phyloP scores from a whole-genome alignment of 345 rosid species.

The Mangifera indica region DNA sequence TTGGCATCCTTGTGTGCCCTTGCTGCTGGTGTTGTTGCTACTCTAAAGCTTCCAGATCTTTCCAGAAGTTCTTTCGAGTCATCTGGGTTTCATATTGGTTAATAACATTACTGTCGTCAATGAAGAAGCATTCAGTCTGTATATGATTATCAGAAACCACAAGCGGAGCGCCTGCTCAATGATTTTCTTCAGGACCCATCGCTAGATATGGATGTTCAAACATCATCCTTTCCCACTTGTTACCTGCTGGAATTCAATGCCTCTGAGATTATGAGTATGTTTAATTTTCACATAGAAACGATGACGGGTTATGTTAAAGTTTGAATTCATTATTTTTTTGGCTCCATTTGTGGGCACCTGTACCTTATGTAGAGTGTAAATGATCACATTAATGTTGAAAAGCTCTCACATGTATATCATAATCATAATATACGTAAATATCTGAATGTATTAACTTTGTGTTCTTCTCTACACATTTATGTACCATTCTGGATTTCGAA shows the following conservation, averaged over 20 bases:
- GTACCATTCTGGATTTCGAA: background rate
- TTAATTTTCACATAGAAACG: constrained; percentile 21
- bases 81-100: constrained; percentile 81
- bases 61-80: constrained; percentile 59
- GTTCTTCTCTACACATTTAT: background rate
- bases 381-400: constrained; percentile 16
- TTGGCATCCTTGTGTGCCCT: constrained; percentile 72
- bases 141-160: constrained; percentile 11
- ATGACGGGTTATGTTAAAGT: constrained; percentile 7
- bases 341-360: constrained; percentile 29
- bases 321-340: constrained; percentile 44
- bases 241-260: background rate
- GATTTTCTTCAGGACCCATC: constrained; percentile 11
- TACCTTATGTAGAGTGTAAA: constrained; percentile 34
- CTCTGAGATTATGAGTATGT: constrained; percentile 15
- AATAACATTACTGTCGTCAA: constrained; percentile 12
- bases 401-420: constrained; percentile 9
- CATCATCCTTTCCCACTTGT: background rate
- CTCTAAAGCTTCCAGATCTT: constrained; percentile 65
- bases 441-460: background rate
- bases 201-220: no score
- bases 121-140: constrained; percentile 5
- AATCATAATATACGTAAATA: background rate
- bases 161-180: background rate
- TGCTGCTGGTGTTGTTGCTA: constrained; percentile 69